Evolutionary conservation across 2,329 filamentous ascomycete species (phyloP).

Genomic region (Magnaporthales sp.): DNA sequence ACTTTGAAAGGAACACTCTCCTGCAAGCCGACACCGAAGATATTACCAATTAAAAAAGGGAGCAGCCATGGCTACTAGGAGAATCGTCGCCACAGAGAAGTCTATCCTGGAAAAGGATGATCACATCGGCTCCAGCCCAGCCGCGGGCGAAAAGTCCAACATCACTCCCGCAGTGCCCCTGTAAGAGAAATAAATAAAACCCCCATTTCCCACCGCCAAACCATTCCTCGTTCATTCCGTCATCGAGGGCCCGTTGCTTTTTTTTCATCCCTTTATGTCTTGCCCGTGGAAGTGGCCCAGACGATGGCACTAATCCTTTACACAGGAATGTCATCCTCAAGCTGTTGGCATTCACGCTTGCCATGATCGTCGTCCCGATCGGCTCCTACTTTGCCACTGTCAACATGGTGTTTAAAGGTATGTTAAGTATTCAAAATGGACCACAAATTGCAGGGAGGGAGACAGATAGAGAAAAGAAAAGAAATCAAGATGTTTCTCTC

Average conservation of each 20-base stretch:
- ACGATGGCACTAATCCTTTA: neutral
- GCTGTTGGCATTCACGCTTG: slow-evolving; percentile 79
- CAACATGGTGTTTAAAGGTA: slow-evolving; percentile 70
- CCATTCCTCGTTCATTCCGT: too few relatives aligned
- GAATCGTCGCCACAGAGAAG: slow-evolving; percentile 58
- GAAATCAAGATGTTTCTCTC: neutral
- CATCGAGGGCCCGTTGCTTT: neutral
- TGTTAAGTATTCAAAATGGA: slow-evolving; percentile 12
- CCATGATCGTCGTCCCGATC: slow-evolving; percentile 84
- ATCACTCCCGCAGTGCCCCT: slow-evolving; percentile 76
- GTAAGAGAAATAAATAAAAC: slow-evolving; percentile 30
- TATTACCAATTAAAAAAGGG: neutral
- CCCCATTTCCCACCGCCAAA: too few relatives aligned
- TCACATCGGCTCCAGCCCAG: slow-evolving; percentile 25
- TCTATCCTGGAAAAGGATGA: slow-evolving; percentile 55
- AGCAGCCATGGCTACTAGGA: slow-evolving; percentile 55
- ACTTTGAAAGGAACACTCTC: neutral
- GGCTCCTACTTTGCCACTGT: slow-evolving; percentile 81
- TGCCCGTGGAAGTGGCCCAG: neutral
- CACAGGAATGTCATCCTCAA: slow-evolving; percentile 76
- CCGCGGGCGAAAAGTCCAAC: slow-evolving; percentile 51
- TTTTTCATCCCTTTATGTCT: too few relatives aligned
- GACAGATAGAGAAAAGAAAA: neutral
- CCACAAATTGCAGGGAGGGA: too few relatives aligned
- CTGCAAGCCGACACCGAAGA: neutral